Percentiles rank a stretch among this genome's conserved stretches.
Evolutionary conservation across 495 filamentous ascomycete genomes (phyloP).

Genomic region (Bacidia rubella): DNA sequence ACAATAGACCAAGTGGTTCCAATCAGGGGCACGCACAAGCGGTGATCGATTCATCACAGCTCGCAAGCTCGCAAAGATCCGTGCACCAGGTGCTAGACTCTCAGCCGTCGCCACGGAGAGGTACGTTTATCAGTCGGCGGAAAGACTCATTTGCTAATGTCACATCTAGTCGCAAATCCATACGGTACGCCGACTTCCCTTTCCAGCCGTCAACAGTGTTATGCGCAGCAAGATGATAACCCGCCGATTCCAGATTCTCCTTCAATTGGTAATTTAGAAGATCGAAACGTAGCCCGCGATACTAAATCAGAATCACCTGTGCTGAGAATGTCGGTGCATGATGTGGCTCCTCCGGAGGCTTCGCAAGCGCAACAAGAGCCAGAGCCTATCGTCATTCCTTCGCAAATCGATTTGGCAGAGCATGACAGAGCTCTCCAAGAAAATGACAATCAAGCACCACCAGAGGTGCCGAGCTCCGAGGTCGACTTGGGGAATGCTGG

Average conservation of each 20-base stretch:
- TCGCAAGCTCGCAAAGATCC: neutral
- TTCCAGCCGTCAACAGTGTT: constrained; percentile 1
- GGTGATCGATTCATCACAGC: neutral
- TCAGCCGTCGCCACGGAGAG: constrained; percentile 8
- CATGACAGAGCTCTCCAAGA: neutral
- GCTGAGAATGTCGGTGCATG: constrained; percentile 4
- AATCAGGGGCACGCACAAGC: neutral
- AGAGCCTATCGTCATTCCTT: neutral
- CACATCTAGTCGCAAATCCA: constrained; percentile 5
- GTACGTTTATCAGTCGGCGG: neutral
- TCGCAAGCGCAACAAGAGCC: neutral
- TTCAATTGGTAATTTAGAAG: neutral
- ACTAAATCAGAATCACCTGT: constrained; percentile 17
- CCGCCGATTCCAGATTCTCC: constrained; percentile 14
- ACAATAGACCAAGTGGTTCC: neutral
- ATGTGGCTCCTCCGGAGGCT: neutral
- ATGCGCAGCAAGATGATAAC: neutral
- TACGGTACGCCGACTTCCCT: constrained; percentile 17
- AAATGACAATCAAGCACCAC: no score
- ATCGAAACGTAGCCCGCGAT: neutral
- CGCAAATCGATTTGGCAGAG: no score
- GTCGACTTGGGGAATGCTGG: no score
- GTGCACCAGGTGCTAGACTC: constrained; percentile 13
- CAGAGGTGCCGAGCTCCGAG: no score
- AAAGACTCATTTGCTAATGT: neutral